Conservation (phyloP, 305 asterid genomes). For the Plantago lanceolata region DNA sequence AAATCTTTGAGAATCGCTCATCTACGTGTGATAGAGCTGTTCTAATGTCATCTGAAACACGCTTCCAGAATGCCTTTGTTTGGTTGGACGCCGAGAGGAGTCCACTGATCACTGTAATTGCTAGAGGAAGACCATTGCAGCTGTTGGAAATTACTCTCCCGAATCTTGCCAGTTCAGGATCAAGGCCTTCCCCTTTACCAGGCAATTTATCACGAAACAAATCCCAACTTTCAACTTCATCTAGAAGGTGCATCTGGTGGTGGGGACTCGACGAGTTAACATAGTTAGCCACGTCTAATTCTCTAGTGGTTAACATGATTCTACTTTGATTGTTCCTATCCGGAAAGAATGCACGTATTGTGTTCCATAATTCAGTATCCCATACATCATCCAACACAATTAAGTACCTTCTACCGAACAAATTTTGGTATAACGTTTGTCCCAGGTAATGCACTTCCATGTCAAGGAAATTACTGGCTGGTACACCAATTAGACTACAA, state of each 20-base stretch:
- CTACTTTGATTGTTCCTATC: conserved; percentile 15
- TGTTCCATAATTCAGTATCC: conserved; percentile 16
- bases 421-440: neutral
- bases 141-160: conserved; percentile 13
- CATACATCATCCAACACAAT: conserved; percentile 25
- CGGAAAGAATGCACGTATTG: conserved; percentile 3
- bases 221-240: conserved; percentile 18
- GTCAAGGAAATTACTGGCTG: neutral
- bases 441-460: neutral
- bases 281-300: neutral
- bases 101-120: conserved; percentile 25
- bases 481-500: neutral
- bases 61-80: conserved; percentile 18
- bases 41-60: conserved; percentile 4
- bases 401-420: conserved; percentile 13
- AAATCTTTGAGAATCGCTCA: conserved; percentile 3
- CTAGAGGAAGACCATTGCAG: conserved; percentile 32
- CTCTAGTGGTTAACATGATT: conserved; percentile 21
- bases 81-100: neutral
- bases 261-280: neutral
- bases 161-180: neutral
- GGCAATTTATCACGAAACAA: neutral
- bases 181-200: neutral
- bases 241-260: conserved; percentile 2
- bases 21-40: neutral